Conservation (phyloP, 2,329 filamentous ascomycete genomes). For the Fusarium brachygibbosum region DNA sequence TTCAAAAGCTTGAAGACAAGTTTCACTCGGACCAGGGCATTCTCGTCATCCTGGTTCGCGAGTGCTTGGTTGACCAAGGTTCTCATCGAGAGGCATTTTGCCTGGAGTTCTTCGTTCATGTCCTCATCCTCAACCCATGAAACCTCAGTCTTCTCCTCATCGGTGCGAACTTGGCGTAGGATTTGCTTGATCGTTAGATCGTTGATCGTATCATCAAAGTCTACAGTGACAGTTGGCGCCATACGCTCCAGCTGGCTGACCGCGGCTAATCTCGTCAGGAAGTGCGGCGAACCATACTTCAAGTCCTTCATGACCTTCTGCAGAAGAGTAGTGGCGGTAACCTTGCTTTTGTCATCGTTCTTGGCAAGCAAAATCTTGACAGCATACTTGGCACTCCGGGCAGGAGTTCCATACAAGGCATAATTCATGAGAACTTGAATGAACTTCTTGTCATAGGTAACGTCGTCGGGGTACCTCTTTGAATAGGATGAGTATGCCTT, state of each 20-base stretch:
- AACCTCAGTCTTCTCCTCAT: constrained; percentile 68
- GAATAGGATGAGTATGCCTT: constrained; percentile 96
- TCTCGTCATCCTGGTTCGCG: constrained; percentile 65
- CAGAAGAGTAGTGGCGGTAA: constrained; percentile 87
- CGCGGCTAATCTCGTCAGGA: constrained; percentile 79
- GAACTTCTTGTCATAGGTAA: constrained; percentile 85
- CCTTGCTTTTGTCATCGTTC: constrained; percentile 78
- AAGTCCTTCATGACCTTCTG: constrained; percentile 81
- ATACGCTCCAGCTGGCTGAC: constrained; percentile 82
- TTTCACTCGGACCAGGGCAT: constrained; percentile 70
- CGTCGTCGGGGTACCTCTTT: constrained; percentile 84
- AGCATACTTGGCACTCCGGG: constrained; percentile 91
- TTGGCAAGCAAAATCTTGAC: constrained; percentile 89
- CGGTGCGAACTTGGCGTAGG: constrained; percentile 76
- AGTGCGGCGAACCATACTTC: constrained; percentile 78
- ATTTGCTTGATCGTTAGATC: constrained; percentile 82
- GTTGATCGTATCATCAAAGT: constrained; percentile 81
- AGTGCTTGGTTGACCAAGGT: constrained; percentile 89
- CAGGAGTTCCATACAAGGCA: constrained; percentile 83
- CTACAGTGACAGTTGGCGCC: constrained; percentile 78
- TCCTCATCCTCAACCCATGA: constrained; percentile 77
- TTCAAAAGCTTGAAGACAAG: constrained; percentile 85
- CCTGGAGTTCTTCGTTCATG: constrained; percentile 83
- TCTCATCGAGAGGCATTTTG: constrained; percentile 87
- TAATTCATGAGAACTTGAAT: constrained; percentile 85